Conservation (phyloP, 1,139 yeast species). For the Groenewaldozyma auringiensis region DNA sequence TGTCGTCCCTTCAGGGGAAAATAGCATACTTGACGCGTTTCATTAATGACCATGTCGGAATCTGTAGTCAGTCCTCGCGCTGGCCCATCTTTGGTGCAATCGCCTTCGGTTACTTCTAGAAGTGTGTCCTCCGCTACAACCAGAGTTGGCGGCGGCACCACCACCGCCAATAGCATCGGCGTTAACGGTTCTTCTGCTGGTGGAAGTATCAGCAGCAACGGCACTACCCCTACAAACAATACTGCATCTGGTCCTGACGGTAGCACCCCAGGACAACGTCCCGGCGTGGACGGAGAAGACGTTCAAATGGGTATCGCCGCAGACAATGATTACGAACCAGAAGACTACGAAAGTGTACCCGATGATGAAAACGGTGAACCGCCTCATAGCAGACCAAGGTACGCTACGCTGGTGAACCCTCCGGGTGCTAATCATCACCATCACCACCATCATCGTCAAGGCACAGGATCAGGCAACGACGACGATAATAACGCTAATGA, state of each 20-base stretch:
- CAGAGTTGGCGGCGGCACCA: neutral
- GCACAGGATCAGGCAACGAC: neutral
- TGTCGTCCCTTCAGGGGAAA: no score
- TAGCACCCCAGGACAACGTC: neutral
- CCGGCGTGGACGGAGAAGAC: neutral
- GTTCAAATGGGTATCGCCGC: neutral
- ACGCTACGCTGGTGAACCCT: constrained; percentile 17
- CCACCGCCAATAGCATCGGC: neutral
- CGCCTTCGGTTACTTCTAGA: neutral
- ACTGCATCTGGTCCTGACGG: neutral
- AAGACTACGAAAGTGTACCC: neutral
- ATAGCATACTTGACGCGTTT: no score
- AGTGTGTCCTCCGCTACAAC: neutral
- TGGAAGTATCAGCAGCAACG: neutral
- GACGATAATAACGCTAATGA: neutral
- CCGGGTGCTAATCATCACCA: constrained; percentile 6
- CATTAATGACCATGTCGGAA: neutral
- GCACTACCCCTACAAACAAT: neutral
- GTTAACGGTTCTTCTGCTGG: neutral
- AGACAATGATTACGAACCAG: neutral
- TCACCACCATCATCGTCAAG: no score
- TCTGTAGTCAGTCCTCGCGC: neutral
- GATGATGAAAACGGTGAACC: constrained; percentile 1
- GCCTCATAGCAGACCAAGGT: constrained; percentile 6
- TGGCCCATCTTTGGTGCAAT: neutral